Evolutionary conservation across 495 filamentous ascomycete species (phyloP).

Genomic region (Penicillium macrosclerotiorum): DNA sequence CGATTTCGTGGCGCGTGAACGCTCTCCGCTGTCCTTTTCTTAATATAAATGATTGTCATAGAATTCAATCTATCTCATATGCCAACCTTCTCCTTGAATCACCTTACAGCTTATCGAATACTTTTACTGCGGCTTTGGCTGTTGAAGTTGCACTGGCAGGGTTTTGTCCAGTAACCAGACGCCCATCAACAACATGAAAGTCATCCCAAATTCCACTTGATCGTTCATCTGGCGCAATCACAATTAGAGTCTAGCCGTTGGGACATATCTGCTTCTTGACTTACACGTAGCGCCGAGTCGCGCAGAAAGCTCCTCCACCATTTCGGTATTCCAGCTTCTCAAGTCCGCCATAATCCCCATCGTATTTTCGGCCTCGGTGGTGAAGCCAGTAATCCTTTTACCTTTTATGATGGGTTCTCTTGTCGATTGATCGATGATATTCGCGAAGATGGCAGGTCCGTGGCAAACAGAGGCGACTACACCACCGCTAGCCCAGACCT

Average conservation of each 20-base stretch:
- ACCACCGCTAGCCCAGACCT: constrained; percentile 40
- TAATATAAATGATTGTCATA: no score
- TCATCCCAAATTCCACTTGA: constrained; percentile 45
- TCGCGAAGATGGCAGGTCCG: constrained; percentile 44
- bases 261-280: constrained; percentile 4
- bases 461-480: constrained; percentile 41
- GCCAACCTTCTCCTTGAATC: no score
- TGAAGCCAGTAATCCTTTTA: constrained; percentile 44
- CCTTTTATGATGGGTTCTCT: constrained; percentile 42
- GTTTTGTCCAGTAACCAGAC: constrained; percentile 69
- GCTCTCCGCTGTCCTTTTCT: no score
- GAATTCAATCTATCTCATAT: no score
- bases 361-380: constrained; percentile 38
- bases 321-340: constrained; percentile 31
- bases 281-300: constrained; percentile 38
- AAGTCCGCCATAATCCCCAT: constrained; percentile 37
- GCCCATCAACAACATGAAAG: constrained; percentile 50
- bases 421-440: constrained; percentile 33
- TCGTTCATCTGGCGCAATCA: constrained; percentile 28
- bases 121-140: constrained; percentile 41
- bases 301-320: constrained; percentile 35
- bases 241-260: neutral
- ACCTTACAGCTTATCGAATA: constrained; percentile 41
- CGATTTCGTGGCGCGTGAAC: no score
- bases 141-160: constrained; percentile 58